Base-by-base conservation (phyloP, 352 stramenopile species). In the Pythium vanterpoolii region DNA sequence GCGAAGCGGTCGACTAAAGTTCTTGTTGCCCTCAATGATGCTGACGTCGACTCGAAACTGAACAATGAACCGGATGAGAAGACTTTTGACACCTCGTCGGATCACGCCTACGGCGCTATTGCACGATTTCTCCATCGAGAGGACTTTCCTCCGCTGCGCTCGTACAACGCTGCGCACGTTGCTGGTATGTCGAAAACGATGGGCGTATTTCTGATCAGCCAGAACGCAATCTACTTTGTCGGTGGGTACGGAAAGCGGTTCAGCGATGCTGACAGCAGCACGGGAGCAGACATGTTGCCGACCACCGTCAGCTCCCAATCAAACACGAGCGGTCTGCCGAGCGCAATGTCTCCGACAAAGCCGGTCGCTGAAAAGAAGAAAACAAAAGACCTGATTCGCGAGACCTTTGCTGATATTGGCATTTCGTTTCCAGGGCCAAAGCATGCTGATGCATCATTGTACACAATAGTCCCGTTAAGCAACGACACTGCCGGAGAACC, bases 141-240 rank as follows among this genome's bases (percentile, higher is more conserved):
- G 11, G 83, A 93, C 50, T 84, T 86, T 24, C 73, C 80, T 38
- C 83, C 83, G 1, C 53, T 86, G 1, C 70, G 62, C 3, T 83
- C 76, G 24, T 90, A 79, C 47, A 88, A 82, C 30, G 80, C 76
- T 13, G 66, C 63, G 9, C 81, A 84, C 42, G 73, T 93, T 11
- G 60, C 52, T 36, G 81, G 80, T 18, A 89, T 93, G 77, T 62
- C 68, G 7, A 86, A 77, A 56, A 77, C 62, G 3, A 60, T 66
- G 13, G 83, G 83, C 14, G 63, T 93, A 2, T 84, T 89, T 14
- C 43, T 80, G 10, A 34, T 93, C 9, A 86, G 77, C 26, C 66
- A 62, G 10, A 65, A 71, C 9, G 64, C 76, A 5, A 55, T 93
- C 21, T 88, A 90, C 49, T 93, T 93, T 43, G 75, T 93, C 21